Evolutionary conservation across 1,139 yeast species (phyloP).

Genomic region (Protomyces inouyei): DNA sequence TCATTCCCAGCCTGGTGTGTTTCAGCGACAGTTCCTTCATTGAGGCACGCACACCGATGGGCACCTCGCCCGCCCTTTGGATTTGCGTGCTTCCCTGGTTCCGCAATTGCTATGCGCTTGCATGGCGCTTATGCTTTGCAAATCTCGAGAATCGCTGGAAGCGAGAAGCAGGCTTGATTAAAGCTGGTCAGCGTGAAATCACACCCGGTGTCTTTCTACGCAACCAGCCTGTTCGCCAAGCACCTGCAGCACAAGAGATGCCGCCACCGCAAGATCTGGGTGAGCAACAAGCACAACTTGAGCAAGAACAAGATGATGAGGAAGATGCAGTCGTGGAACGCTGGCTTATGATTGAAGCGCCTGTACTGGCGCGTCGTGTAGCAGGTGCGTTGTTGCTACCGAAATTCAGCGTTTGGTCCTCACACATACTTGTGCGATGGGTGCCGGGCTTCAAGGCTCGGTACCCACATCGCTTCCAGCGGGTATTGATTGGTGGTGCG

Average conservation of each 20-base stretch:
- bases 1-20: constrained; percentile 22
- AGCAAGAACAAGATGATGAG: constrained; percentile 1
- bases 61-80: constrained; percentile 19
- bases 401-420: constrained; percentile 7
- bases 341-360: constrained; percentile 24
- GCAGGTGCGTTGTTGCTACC: constrained; percentile 27
- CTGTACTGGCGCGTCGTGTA: constrained; percentile 21
- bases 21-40: constrained; percentile 23
- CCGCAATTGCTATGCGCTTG: constrained; percentile 14
- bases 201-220: constrained; percentile 18
- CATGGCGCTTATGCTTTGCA: constrained; percentile 14
- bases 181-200: neutral
- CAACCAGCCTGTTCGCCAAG: neutral
- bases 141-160: constrained; percentile 16
- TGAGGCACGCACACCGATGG: constrained; percentile 8
- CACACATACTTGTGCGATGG: neutral
- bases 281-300: neutral
- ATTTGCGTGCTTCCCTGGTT: constrained; percentile 21
- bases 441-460: constrained; percentile 4
- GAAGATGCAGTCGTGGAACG: constrained; percentile 22
- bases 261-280: neutral
- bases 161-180: constrained; percentile 17
- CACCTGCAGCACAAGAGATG: neutral
- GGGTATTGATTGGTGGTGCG: constrained; percentile 18
- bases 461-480: constrained; percentile 20